Conservation (phyloP, 1,139 yeast genomes). For the Lodderomyces beijingensis region DNA sequence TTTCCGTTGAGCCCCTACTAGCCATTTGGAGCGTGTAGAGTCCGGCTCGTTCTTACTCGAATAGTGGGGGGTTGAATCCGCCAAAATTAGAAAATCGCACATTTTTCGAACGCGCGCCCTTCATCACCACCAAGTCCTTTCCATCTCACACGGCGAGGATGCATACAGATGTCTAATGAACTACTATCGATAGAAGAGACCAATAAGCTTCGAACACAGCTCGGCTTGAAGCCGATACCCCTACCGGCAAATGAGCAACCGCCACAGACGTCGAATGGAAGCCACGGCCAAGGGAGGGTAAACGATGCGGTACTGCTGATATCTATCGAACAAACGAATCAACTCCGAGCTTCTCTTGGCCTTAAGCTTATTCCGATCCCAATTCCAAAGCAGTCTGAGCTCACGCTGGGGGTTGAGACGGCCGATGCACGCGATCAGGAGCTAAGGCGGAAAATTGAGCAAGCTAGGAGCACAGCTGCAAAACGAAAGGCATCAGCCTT, state of each 20-base stretch:
- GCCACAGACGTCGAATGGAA: neutral
- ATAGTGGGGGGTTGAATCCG: too few relatives aligned
- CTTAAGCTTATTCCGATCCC: constrained; percentile 24
- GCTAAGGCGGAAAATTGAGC: constrained; percentile 2
- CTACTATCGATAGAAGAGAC: constrained; percentile 36
- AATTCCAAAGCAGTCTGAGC: neutral
- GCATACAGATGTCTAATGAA: neutral
- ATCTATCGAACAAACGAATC: constrained; percentile 36
- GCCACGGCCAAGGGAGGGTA: neutral
- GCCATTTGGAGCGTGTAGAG: too few relatives aligned
- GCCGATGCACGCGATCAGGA: constrained; percentile 8
- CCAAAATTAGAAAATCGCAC: too few relatives aligned
- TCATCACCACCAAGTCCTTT: too few relatives aligned
- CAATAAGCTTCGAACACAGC: constrained; percentile 28
- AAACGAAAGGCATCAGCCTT: neutral
- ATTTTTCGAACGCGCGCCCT: too few relatives aligned
- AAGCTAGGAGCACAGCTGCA: constrained; percentile 15
- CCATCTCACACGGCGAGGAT: too few relatives aligned
- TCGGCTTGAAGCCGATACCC: constrained; percentile 32
- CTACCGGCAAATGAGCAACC: neutral
- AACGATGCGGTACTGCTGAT: constrained; percentile 10
- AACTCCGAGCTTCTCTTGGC: constrained; percentile 29
- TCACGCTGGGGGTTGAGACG: neutral
- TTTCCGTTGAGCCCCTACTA: too few relatives aligned
- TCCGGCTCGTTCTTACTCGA: too few relatives aligned